Conservation (phyloP, 495 filamentous ascomycete species). For the Penicillium bialowiezense region DNA sequence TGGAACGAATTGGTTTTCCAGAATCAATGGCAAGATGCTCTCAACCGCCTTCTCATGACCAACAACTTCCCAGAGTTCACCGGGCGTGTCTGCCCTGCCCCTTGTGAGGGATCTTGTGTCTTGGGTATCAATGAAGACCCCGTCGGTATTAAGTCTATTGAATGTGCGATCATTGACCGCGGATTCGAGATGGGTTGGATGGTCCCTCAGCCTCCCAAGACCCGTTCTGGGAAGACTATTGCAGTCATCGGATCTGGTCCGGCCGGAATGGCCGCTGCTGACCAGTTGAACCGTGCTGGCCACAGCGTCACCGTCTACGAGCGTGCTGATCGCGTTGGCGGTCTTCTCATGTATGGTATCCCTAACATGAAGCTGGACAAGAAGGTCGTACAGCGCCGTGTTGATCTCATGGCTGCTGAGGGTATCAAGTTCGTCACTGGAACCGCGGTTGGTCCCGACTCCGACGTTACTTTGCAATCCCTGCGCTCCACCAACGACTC, state of each 20-base stretch:
- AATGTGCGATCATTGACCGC: conserved; percentile 98
- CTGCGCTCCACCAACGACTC: conserved; percentile 78
- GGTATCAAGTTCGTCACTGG: conserved; percentile 81
- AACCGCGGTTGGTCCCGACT: conserved; percentile 75
- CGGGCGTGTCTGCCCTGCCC: conserved; percentile 95
- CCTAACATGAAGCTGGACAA: conserved; percentile 99
- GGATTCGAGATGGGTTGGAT: conserved; percentile 99
- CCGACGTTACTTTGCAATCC: conserved; percentile 63
- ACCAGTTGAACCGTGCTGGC: conserved; percentile 93
- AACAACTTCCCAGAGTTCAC: conserved; percentile 99
- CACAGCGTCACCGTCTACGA: conserved; percentile 94
- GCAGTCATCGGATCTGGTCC: conserved; percentile 95
- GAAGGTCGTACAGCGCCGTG: conserved; percentile 91
- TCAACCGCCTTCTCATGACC: conserved; percentile 94
- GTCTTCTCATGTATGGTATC: conserved; percentile 97
- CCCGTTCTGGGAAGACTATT: conserved; percentile 85
- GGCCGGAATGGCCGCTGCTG: conserved; percentile 85
- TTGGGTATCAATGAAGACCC: conserved; percentile 98
- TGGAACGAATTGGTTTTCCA: conserved; percentile 96
- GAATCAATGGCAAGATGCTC: conserved; percentile 91
- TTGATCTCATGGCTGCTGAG: conserved; percentile 93
- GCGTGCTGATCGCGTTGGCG: conserved; percentile 88
- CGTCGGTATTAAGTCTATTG: conserved; percentile 98
- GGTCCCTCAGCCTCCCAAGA: conserved; percentile 75
- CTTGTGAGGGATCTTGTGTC: conserved; percentile 96